A percentile compares a stretch with the other conserved stretches of the same genome.
Evolutionary conservation across 257 asterid species (phyloP).

Genomic region (Solanum megistacrolobum): DNA sequence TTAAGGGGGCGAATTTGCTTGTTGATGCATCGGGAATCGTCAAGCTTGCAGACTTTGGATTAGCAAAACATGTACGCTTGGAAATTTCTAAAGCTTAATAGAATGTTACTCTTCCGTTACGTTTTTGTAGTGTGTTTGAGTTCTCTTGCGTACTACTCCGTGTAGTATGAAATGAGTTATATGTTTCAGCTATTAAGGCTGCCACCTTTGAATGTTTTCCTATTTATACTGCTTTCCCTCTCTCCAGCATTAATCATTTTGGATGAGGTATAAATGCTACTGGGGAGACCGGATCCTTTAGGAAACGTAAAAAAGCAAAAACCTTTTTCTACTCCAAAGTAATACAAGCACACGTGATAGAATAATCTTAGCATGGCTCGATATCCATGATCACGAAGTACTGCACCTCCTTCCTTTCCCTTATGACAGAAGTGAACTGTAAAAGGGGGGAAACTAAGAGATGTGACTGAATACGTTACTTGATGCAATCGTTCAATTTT

Average conservation of each 20-base stretch:
- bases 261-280: neutral
- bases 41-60: slow-evolving; percentile 87
- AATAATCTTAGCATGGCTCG: neutral
- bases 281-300: neutral
- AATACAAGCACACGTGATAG: neutral
- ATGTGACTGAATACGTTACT: neutral
- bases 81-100: neutral
- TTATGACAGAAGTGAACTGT: neutral
- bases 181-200: neutral
- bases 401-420: neutral
- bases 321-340: neutral
- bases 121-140: neutral
- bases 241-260: neutral
- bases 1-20: slow-evolving; percentile 88
- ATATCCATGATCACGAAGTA: neutral
- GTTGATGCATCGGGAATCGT: slow-evolving; percentile 75
- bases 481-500: neutral
- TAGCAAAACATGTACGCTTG: slow-evolving; percentile 77
- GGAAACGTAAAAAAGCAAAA: neutral
- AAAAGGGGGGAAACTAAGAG: neutral
- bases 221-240: neutral
- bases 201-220: neutral
- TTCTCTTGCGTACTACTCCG: neutral
- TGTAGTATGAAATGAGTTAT: neutral
- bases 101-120: neutral